Evolutionary conservation across 2,329 filamentous ascomycete genomes (phyloP), one percentile per base, ranked within the genome.

Genomic region (Venturia pyrina): DNA sequence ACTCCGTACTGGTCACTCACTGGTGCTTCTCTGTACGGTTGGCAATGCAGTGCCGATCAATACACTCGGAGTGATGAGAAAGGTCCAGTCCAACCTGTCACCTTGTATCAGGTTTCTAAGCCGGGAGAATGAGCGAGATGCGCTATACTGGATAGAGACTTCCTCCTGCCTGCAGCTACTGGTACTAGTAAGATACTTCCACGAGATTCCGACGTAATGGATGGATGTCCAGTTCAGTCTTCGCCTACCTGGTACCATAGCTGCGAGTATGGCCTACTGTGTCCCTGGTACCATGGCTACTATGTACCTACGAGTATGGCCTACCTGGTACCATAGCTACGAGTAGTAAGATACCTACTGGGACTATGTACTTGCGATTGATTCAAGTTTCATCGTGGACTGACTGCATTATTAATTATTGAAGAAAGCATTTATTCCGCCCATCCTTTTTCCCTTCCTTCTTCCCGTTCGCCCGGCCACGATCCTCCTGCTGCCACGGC

Each of bases 71-170:
- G 53, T 37, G 53, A 59, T 37, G 53, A 37, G 28, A 59, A 59
- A 59, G 53, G 28, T 28, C 28, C 28, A 28, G 28, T 28, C 28
- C 28, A 28, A 28, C n/a, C n/a, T n/a, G n/a, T n/a, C n/a, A n/a
- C n/a, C n/a, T n/a, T n/a, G n/a, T 28, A 28, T 28, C 28, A 28
- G 4, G 28, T 4, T 28, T 28, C 28, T 28, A 28, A 28, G 28
- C 28, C 53, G 53, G 53, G 19, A 59, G 53, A 37, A 59, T 59
- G 53, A 59, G 53, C 53, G 53, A 59, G 53, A 59, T 59, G 53
- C 53, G 53, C 53, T 59, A 37, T 59, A 21, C 53, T 37, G 7
- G 6, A 37, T 34, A 1, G 53, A 59, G 53, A 4, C 28, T 37
- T 24, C 32, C 32, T 59, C 32, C 53, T 59, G 53, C 28, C 53